Base-by-base conservation (phyloP, 768 basidiomycete species). In the Tricholoma furcatifolium region DNA sequence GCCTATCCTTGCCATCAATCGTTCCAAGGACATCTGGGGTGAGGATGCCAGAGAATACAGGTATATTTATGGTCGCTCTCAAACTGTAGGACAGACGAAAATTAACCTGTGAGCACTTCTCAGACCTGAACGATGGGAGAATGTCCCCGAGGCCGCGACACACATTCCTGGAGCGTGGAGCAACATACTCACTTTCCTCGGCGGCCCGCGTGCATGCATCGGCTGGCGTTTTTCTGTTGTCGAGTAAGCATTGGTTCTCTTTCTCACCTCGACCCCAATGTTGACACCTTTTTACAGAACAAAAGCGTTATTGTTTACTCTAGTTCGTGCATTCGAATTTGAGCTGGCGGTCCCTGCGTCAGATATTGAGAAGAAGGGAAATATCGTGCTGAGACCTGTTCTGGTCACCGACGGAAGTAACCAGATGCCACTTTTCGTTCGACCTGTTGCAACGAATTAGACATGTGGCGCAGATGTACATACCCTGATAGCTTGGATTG, bases 71-170 rank as follows among this genome's bases (percentile, higher is more conserved):
- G n/a, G n/a, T 20, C 18, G 10, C 41, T 6, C 20, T 40, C 17
- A 4, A 36, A 18, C 23, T 20, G n/a, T 40, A 2, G 8, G 27
- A 18, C 9, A 6, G 7, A 21, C 9, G 27, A n/a, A 14, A 43
- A 12, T 35, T 36, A 18, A 35, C 39, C 12, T 38, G 21, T 80
- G 79, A 69, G 17, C 32, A 3, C 20, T 23, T 3, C 31, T 18
- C 55, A 87, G 83, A 56, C 87, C 87, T 0, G 85, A 87, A 56
- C 73, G 86, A 1, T 88, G 87, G 87, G 62, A 70, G 10, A 58
- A 70, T 2, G 34, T 72, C 12, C 82, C 84, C 0, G 74, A 76
- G 15, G 69, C 69, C 1, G 75, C 70, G 1, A 60, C 62, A 3
- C 53, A 63, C 0, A 67, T 87, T 18, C 87, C 87, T 4, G 81